Conservation (phyloP, 345 rosid genomes). For the Salix dunnii region DNA sequence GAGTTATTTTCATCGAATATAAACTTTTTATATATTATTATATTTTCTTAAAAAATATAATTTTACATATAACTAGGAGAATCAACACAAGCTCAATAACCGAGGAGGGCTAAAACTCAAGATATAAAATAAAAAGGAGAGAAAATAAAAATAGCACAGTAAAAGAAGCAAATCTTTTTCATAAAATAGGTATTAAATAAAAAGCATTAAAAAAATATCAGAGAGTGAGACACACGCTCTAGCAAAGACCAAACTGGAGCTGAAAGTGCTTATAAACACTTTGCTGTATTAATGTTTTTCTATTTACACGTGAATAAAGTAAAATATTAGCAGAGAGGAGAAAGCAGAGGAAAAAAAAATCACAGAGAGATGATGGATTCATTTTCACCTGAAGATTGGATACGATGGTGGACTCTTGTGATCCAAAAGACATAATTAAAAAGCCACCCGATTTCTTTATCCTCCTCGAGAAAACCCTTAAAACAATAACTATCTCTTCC, state of each 20-base stretch:
- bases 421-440: constrained; percentile 4
- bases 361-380: neutral
- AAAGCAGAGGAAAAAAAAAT: neutral
- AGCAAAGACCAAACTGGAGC: neutral
- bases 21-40: no score
- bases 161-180: neutral
- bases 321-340: neutral
- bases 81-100: neutral
- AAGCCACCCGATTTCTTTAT: neutral
- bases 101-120: no score
- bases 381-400: constrained; percentile 12
- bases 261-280: neutral
- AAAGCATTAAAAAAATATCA: neutral
- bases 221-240: neutral
- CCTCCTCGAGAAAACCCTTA: neutral
- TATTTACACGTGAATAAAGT: neutral
- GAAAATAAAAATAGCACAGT: neutral
- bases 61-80: neutral
- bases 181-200: neutral
- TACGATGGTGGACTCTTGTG: constrained; percentile 15
- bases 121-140: no score
- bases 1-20: neutral
- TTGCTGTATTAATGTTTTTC: neutral
- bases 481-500: neutral
- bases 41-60: no score